A percentile compares a stretch with the other conserved stretches of the same genome.
Conservation (phyloP, 1,284 basidiomycete genomes). For the Stygiomarasmius scandens region DNA sequence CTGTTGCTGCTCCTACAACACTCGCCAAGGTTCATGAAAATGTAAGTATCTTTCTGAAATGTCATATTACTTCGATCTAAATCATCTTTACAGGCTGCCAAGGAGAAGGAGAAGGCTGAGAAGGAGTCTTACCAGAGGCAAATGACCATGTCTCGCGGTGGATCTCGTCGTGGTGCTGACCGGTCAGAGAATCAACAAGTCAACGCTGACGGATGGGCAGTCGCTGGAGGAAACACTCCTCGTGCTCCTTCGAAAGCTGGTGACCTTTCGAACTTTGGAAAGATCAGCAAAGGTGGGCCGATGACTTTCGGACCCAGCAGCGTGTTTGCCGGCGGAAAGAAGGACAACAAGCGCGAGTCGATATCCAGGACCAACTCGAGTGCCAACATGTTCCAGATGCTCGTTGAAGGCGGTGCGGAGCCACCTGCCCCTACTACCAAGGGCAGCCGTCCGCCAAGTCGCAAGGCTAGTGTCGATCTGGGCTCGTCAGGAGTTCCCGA, state of each 20-base stretch:
- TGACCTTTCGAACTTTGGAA: conserved; percentile 87
- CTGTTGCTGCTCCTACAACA: conserved; percentile 81
- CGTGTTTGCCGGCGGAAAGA: conserved; percentile 71
- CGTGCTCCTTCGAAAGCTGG: conserved; percentile 78
- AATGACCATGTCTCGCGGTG: conserved; percentile 59
- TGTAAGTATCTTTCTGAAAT: conserved; percentile 46
- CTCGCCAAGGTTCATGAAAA: conserved; percentile 89
- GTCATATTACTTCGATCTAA: conserved; percentile 10
- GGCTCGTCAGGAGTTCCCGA: conserved; percentile 36
- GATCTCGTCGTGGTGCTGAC: conserved; percentile 86
- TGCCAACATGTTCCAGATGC: conserved; percentile 88
- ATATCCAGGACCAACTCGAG: conserved; percentile 78
- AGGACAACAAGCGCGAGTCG: conserved; percentile 69
- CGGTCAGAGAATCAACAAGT: conserved; percentile 57
- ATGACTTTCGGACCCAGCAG: conserved; percentile 81
- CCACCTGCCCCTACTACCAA: conserved; percentile 40
- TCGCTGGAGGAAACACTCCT: conserved; percentile 59
- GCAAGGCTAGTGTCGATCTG: conserved; percentile 51
- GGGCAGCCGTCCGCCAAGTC: conserved; percentile 50
- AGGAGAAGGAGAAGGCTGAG: conserved; percentile 55
- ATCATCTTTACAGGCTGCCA: conserved; percentile 40
- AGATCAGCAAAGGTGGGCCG: conserved; percentile 66
- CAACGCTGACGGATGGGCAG: conserved; percentile 86
- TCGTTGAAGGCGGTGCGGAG: conserved; percentile 56
- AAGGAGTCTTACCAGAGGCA: conserved; percentile 58